These are phyloP conservation scores for Penicillium sp. DNA, from an alignment of 2,329 filamentous ascomycete genomes.

Conservation along the genomic window DNA sequence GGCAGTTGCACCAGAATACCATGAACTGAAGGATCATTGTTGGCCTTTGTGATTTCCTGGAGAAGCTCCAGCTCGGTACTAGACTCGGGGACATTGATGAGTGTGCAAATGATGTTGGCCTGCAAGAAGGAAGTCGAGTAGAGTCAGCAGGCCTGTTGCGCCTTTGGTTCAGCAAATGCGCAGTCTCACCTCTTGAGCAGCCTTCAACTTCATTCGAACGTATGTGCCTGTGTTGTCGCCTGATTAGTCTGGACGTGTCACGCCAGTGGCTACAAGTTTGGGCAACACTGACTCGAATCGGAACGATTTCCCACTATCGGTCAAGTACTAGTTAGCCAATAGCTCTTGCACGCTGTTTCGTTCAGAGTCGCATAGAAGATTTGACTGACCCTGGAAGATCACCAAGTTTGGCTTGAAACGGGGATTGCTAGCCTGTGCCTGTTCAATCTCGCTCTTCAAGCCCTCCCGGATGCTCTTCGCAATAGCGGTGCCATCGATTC, in stretches of 20 bases:
- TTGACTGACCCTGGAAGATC: conserved; percentile 77
- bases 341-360: background rate
- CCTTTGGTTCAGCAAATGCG: background rate
- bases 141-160: conserved; percentile 5
- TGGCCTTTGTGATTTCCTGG: conserved; percentile 71
- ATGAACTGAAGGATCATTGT: conserved; percentile 79
- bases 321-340: conserved; percentile 5
- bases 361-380: background rate
- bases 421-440: conserved; percentile 75
- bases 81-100: conserved; percentile 74
- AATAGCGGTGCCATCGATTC: conserved; percentile 94
- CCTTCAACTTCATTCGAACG: conserved; percentile 99
- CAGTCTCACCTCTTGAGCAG: conserved; percentile 70
- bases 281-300: conserved; percentile 69
- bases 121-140: conserved; percentile 31
- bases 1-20: conserved; percentile 93
- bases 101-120: conserved; percentile 84
- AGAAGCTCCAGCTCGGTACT: conserved; percentile 82
- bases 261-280: conserved; percentile 10
- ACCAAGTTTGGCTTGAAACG: conserved; percentile 84
- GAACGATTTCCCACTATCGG: conserved; percentile 76
- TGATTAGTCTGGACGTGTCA: conserved; percentile 19
- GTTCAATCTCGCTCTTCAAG: conserved; percentile 71
- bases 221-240: conserved; percentile 64
- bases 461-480: conserved; percentile 84